Percentiles rank a stretch among this genome's conserved stretches.
Evolutionary conservation across 1,284 basidiomycete species (phyloP).

Genomic region (Cryptococcus wingfieldii): DNA sequence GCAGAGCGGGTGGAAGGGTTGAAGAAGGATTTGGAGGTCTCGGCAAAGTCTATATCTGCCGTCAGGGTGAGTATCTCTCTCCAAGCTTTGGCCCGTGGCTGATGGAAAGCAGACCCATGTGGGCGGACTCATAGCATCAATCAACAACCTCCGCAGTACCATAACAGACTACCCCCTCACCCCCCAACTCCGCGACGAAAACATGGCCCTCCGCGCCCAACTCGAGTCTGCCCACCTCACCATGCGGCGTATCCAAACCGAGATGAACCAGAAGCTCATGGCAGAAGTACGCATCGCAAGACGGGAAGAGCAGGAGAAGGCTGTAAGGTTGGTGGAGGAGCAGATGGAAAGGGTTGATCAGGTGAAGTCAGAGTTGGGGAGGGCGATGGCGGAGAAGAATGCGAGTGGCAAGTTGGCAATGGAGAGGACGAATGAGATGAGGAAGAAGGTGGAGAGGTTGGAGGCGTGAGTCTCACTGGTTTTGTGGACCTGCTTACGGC

Average conservation of each 20-base stretch:
- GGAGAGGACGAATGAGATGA: slow-evolving; percentile 21
- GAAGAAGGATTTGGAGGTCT: slow-evolving; percentile 14
- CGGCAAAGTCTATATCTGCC: slow-evolving; percentile 22
- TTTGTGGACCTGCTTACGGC: neutral
- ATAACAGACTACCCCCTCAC: slow-evolving; percentile 26
- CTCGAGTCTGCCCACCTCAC: no score
- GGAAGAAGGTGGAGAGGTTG: slow-evolving; percentile 10
- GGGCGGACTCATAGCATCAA: slow-evolving; percentile 22
- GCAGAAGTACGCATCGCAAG: slow-evolving; percentile 11
- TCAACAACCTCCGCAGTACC: slow-evolving; percentile 20
- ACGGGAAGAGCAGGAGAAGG: slow-evolving; percentile 8
- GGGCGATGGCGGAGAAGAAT: slow-evolving; percentile 19
- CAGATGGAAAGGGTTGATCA: slow-evolving; percentile 7
- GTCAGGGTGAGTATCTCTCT: slow-evolving; percentile 27
- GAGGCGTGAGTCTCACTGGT: slow-evolving; percentile 12
- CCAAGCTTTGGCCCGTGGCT: neutral
- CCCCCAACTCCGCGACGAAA: slow-evolving; percentile 10
- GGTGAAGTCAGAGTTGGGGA: slow-evolving; percentile 20
- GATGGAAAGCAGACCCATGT: slow-evolving; percentile 25
- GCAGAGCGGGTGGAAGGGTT: slow-evolving; percentile 19
- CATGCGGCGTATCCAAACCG: no score
- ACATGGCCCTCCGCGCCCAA: no score
- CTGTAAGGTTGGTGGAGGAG: neutral
- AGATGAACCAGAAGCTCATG: no score
- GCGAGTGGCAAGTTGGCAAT: slow-evolving; percentile 12